These are phyloP conservation scores for Neurospora tetrasperma DNA, from an alignment of 495 filamentous ascomycete genomes.

Conservation along the genomic window DNA sequence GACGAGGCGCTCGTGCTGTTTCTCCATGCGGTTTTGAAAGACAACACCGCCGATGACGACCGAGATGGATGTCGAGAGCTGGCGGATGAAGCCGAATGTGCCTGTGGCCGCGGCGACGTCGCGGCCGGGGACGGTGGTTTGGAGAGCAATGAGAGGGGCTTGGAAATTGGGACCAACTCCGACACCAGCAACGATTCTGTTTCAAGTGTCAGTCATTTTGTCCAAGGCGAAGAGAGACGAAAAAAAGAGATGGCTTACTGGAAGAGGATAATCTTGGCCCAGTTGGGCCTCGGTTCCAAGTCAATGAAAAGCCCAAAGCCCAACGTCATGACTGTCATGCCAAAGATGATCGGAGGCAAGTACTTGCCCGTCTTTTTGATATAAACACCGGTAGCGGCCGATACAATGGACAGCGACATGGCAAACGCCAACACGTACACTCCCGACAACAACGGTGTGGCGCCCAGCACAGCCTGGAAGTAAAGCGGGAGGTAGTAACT, in stretches of 20 bases:
- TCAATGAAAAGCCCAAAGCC: slow-evolving; percentile 57
- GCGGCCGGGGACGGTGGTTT: slow-evolving; percentile 53
- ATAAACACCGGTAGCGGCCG: slow-evolving; percentile 53
- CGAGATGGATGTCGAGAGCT: slow-evolving; percentile 58
- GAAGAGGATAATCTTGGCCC: slow-evolving; percentile 49
- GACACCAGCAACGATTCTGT: slow-evolving; percentile 47
- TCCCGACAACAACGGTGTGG: slow-evolving; percentile 62
- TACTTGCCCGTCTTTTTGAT: slow-evolving; percentile 65
- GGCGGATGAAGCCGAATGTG: slow-evolving; percentile 64
- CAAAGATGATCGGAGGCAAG: slow-evolving; percentile 43
- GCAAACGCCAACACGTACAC: slow-evolving; percentile 72
- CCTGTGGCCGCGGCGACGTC: slow-evolving; percentile 72
- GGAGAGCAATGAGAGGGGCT: slow-evolving; percentile 68
- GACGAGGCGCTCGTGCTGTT: slow-evolving; percentile 28
- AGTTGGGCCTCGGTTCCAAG: slow-evolving; percentile 38
- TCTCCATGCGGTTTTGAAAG: slow-evolving; percentile 56
- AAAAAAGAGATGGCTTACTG: slow-evolving; percentile 22
- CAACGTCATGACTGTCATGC: slow-evolving; percentile 47
- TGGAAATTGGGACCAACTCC: slow-evolving; percentile 63
- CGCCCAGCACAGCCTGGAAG: slow-evolving; percentile 66
- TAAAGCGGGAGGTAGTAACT: slow-evolving; percentile 72
- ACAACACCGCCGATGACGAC: slow-evolving; percentile 75
- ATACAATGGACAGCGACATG: slow-evolving; percentile 55
- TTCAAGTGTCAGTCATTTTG: not conserved
- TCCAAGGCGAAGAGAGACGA: not conserved